phyloP scores from a whole-genome alignment of 1,284 basidiomycete genomes.

The Pseudozyma tsukubaensis region DNA sequence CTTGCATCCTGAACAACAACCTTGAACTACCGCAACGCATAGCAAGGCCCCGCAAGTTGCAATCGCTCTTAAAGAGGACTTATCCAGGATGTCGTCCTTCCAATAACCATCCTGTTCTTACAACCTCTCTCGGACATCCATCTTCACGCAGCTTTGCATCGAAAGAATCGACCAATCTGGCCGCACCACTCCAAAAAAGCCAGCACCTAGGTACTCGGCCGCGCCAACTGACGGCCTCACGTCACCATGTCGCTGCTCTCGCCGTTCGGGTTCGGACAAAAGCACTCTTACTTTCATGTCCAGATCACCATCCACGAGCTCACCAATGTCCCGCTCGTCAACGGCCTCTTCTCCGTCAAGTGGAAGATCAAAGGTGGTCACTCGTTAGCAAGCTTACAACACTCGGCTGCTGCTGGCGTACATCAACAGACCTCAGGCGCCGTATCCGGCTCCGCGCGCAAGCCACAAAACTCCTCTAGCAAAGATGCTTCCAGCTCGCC shows the following conservation, averaged over 20 bases:
- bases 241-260: conserved; percentile 42
- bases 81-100: too few species aligned
- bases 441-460: conserved; percentile 16
- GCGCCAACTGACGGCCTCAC: too few species aligned
- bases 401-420: conserved; percentile 38
- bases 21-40: too few species aligned
- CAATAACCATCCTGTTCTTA: too few species aligned
- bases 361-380: conserved; percentile 80
- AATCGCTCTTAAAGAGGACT: too few species aligned
- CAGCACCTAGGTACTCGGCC: too few species aligned
- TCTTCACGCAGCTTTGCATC: too few species aligned
- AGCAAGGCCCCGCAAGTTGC: too few species aligned
- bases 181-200: too few species aligned
- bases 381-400: conserved; percentile 45
- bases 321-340: conserved; percentile 79
- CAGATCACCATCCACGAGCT: conserved; percentile 78
- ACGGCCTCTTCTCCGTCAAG: conserved; percentile 78
- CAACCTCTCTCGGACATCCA: too few species aligned
- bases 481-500: conserved; percentile 15
- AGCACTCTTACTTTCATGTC: conserved; percentile 75
- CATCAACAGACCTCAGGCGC: conserved; percentile 33
- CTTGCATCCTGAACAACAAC: too few species aligned
- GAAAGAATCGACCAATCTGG: too few species aligned
- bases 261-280: conserved; percentile 71
- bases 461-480: conserved; percentile 6